These are phyloP conservation scores for Camptophora hylomeconis DNA, from an alignment of 2,329 filamentous ascomycete species.

Conservation along the genomic window DNA sequence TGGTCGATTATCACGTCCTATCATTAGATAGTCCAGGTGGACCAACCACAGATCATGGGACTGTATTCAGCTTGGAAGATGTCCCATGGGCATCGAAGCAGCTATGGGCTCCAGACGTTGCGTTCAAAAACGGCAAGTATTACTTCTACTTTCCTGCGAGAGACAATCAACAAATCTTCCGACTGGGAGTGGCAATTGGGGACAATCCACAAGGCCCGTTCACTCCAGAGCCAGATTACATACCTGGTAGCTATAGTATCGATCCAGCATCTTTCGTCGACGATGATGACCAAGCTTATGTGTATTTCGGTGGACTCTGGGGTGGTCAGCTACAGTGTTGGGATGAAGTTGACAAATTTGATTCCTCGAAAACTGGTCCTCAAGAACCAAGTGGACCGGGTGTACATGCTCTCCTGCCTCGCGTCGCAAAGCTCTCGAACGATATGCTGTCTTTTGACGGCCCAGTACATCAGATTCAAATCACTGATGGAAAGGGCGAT, in stretches of 20 bases:
- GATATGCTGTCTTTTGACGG: slow-evolving; percentile 53
- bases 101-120: slow-evolving; percentile 69
- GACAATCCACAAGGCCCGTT: slow-evolving; percentile 59
- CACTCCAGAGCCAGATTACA: slow-evolving; percentile 48
- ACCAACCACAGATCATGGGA: slow-evolving; percentile 58
- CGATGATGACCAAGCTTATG: slow-evolving; percentile 48
- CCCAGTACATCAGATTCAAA: slow-evolving; percentile 44
- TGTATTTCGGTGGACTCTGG: slow-evolving; percentile 72
- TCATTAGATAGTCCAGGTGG: slow-evolving; percentile 43
- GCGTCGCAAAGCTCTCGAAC: slow-evolving; percentile 49
- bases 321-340: slow-evolving; percentile 72
- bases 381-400: slow-evolving; percentile 46
- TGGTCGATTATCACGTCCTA: slow-evolving; percentile 74
- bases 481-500: slow-evolving; percentile 49
- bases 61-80: slow-evolving; percentile 51
- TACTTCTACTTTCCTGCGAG: slow-evolving; percentile 68
- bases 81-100: slow-evolving; percentile 69
- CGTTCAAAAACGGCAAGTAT: slow-evolving; percentile 54
- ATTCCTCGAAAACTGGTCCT: slow-evolving; percentile 40
- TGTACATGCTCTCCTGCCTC: slow-evolving; percentile 48
- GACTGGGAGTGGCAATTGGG: slow-evolving; percentile 58
- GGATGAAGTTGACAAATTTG: slow-evolving; percentile 38
- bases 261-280: slow-evolving; percentile 68
- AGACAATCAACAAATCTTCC: slow-evolving; percentile 56
- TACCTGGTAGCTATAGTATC: slow-evolving; percentile 60